A percentile compares a stretch with the other conserved stretches of the same genome.
Conservation (phyloP, 2,329 filamentous ascomycete species). For the Fusarium sp. region DNA sequence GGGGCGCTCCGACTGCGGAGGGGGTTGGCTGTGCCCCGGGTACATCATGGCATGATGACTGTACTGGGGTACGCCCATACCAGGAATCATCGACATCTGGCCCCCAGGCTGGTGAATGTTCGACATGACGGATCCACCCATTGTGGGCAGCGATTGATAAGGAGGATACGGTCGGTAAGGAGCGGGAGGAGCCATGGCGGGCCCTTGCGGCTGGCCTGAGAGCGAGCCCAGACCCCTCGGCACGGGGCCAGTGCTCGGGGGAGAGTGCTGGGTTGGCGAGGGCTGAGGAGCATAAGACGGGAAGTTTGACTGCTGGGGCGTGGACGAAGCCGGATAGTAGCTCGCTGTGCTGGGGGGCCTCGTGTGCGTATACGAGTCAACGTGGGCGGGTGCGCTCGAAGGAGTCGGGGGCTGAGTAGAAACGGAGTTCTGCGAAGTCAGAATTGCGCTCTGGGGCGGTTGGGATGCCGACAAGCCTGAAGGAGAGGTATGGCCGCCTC, state of each 20-base stretch:
- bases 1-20: conserved; percentile 79
- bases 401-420: conserved; percentile 64
- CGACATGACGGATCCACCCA: conserved; percentile 80
- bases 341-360: conserved; percentile 71
- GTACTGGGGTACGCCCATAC: conserved; percentile 70
- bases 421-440: conserved; percentile 47
- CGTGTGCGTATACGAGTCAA: conserved; percentile 69
- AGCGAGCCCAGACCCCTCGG: conserved; percentile 58
- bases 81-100: conserved; percentile 80
- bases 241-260: conserved; percentile 58
- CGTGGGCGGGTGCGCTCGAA: conserved; percentile 68
- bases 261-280: conserved; percentile 62
- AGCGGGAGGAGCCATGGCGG: conserved; percentile 64
- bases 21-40: conserved; percentile 65
- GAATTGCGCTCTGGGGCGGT: conserved; percentile 43
- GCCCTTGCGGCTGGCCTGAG: conserved; percentile 42
- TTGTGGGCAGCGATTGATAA: conserved; percentile 71
- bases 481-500: conserved; percentile 56
- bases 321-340: conserved; percentile 72
- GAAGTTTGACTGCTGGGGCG: conserved; percentile 63
- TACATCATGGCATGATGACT: conserved; percentile 76
- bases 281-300: conserved; percentile 59
- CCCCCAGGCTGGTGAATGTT: conserved; percentile 83
- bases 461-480: conserved; percentile 51
- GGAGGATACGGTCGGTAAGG: conserved; percentile 64